Base-by-base conservation (phyloP, 495 filamentous ascomycete genomes). In the Penicillium ochrochloron region DNA sequence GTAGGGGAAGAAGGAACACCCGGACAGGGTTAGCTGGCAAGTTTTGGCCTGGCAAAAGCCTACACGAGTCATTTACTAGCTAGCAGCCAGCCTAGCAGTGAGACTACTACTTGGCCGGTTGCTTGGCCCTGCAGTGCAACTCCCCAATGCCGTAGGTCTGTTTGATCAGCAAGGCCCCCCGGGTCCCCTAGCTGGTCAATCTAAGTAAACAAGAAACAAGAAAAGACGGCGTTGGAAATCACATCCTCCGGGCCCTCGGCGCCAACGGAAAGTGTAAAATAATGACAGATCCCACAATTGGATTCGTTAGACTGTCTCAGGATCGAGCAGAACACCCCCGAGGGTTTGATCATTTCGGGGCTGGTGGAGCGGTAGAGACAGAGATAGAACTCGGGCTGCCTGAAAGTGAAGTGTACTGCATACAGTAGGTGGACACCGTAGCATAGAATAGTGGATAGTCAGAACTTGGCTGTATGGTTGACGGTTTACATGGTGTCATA, bases 71-170 rank as follows among this genome's bases (percentile, higher is more conserved):
- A 48, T 27, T 27, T 27, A 27, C 5, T 21, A 48, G 19, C 25
- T 17, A 56, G 14, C 15, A 29, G 52, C 21, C 29, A 8, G 29
- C 15, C 52, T 12, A 17, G 15, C 6, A 25, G 27, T 5, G 17
- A 14, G 3, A 15, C 3, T 6, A 17, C 5, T 29, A n/a, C 4
- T 31, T 35, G 29, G 51, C 27, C 11, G 31, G 17, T 34, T 27
- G 29, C 37, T 54, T 37, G 41, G 41, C 17, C 25, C 39, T 60
- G 62, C 65, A 70, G 57, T 67, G 65, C 62, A 67, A 68, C 70
- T 60, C 56, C 19, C 25, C 7, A 51, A 51, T 51, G 48, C 48
- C 48, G 23, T 11, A 48, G 15, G 44, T n/a, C 25, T 56, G 21
- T 14, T 21, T 25, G 50, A 42, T 14, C 46, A 59, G 35, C 59